These are phyloP conservation scores for Colletotrichum lini DNA, from an alignment of 2,329 filamentous ascomycete genomes.

Conservation along the genomic window DNA sequence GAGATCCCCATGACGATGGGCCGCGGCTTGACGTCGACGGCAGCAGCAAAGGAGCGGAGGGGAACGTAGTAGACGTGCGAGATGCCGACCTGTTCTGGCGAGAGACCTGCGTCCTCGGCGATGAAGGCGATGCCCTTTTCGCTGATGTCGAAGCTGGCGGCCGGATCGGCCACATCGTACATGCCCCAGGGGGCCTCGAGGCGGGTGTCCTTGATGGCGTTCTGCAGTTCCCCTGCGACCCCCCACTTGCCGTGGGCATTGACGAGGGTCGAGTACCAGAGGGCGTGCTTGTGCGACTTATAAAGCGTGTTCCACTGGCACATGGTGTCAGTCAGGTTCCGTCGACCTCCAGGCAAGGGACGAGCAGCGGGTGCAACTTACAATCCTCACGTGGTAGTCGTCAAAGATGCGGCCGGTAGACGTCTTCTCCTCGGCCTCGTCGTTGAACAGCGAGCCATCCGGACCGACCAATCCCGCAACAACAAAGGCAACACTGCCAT, in stretches of 20 bases:
- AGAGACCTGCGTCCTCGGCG: conserved; percentile 43
- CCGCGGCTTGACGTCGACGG: conserved; percentile 44
- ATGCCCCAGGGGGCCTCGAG: conserved; percentile 52
- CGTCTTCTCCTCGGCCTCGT: conserved; percentile 45
- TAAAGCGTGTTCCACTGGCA: conserved; percentile 52
- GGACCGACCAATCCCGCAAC: conserved; percentile 51
- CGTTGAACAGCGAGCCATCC: conserved; percentile 53
- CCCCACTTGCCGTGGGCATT: conserved; percentile 50
- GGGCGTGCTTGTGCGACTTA: conserved; percentile 50
- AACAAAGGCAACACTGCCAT: conserved; percentile 54
- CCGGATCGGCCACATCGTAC: conserved; percentile 46
- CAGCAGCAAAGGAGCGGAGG: conserved; percentile 50
- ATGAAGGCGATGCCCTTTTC: conserved; percentile 54
- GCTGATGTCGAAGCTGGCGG: conserved; percentile 52
- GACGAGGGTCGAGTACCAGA: conserved; percentile 57
- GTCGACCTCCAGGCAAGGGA: background rate
- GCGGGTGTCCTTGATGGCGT: conserved; percentile 50
- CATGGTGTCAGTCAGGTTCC: conserved; percentile 2
- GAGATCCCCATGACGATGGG: conserved; percentile 45
- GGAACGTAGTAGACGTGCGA: conserved; percentile 52
- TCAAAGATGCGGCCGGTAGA: conserved; percentile 54
- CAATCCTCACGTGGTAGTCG: conserved; percentile 50
- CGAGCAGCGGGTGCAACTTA: conserved; percentile 44
- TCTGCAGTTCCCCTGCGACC: conserved; percentile 50
- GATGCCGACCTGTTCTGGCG: conserved; percentile 28